Base-by-base conservation (phyloP, 2,329 filamentous ascomycete genomes). In the Alternaria novae-zelandiae region DNA sequence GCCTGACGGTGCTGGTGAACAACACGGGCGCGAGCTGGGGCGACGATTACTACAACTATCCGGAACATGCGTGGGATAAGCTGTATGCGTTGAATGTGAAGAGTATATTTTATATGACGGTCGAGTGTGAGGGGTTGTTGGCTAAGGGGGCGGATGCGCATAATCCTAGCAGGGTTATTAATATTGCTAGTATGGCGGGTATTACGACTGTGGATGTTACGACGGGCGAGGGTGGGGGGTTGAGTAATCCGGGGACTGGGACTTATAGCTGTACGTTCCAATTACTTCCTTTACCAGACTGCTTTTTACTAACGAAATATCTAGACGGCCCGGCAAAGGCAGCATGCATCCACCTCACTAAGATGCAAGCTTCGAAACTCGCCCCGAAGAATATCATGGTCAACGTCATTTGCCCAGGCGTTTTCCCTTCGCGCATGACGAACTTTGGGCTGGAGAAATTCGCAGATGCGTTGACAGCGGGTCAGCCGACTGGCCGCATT, bases 51-150 rank as follows among this genome's bases (percentile, higher is more conserved):
- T 84, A 87, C 63, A 82, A 87, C 73, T 88, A 87, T 69, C 86
- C 86, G 0, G 86, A 87, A 65, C 80, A 82, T 50, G 86, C 84
- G 44, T 88, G 86, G 85, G 86, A 87, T 66, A 85, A 87, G 66
- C 79, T 88, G 21, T 84, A 87, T 68, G 83, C 83, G 10, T 75
- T 86, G 68, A 86, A 86, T 69, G 83, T 86, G 15, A 86, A 86
- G 73, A 83, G 82, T 15, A 82, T 86, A 41, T 86, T 86, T 68
- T 83, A 85, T 67, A 83, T 75, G 69, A 80, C 77, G 9, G 78
- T 78, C 1, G 82, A 83, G 11, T 74, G 86, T 60, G 85, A 85
- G 62, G 78, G 80, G 6, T 74, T 86, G 32, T 71, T 86, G 49
- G 77, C 81, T 26, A 85, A 85, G 64, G 83, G 71, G 1, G 80